Conservation (phyloP, 1,139 yeast genomes). For the Geotrichum phurueaensis region DNA sequence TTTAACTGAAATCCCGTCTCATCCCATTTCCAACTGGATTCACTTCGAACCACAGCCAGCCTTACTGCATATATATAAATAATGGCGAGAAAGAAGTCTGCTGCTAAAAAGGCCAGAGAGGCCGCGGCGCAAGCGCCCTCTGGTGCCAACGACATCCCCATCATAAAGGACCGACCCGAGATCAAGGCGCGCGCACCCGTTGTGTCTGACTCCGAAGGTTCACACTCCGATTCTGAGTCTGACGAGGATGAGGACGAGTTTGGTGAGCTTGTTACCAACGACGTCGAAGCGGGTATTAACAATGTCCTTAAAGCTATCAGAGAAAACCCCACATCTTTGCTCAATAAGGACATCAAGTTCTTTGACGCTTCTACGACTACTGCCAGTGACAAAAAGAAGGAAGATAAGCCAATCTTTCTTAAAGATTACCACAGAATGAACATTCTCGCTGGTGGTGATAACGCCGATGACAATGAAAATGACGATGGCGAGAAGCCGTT, state of each 20-base stretch:
- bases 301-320: slow-evolving; percentile 66
- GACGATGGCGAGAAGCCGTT: slow-evolving; percentile 55
- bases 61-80: background rate
- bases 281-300: slow-evolving; percentile 73
- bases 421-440: slow-evolving; percentile 90
- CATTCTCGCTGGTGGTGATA: slow-evolving; percentile 47
- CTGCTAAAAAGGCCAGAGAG: slow-evolving; percentile 69
- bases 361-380: slow-evolving; percentile 57
- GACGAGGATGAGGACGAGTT: slow-evolving; percentile 86
- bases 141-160: slow-evolving; percentile 14
- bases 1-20: too few species aligned
- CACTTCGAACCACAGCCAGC: background rate
- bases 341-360: slow-evolving; percentile 63
- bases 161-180: slow-evolving; percentile 20
- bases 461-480: slow-evolving; percentile 41
- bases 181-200: slow-evolving; percentile 26
- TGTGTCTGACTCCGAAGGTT: slow-evolving; percentile 30
- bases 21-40: background rate
- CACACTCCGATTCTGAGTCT: slow-evolving; percentile 29
- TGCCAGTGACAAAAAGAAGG: slow-evolving; percentile 27
- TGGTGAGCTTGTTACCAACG: slow-evolving; percentile 82
- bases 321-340: slow-evolving; percentile 49
- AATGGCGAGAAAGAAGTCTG: slow-evolving; percentile 91
- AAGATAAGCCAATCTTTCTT: slow-evolving; percentile 71
- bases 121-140: slow-evolving; percentile 24